Evolutionary conservation across 805 yeast genomes (phyloP).

Genomic region (Lipomyces lipofer): DNA sequence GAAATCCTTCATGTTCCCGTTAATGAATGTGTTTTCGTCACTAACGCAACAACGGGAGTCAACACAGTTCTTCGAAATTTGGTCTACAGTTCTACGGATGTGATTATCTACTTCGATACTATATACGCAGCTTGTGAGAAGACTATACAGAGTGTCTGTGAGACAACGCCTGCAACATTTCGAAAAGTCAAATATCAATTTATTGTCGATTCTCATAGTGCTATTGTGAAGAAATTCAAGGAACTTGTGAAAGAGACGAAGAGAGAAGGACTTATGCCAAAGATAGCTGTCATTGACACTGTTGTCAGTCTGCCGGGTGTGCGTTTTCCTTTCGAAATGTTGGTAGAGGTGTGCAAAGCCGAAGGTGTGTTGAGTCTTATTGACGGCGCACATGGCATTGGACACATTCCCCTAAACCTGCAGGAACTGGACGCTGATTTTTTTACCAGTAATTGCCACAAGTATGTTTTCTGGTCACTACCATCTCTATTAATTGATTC

Average conservation of each 20-base stretch:
- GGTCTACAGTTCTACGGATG: background rate
- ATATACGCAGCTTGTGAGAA: background rate
- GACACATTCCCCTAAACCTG: slow-evolving; percentile 41
- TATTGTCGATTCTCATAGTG: background rate
- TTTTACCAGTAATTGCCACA: slow-evolving; percentile 63
- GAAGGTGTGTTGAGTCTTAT: slow-evolving; percentile 54
- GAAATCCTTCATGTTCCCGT: background rate
- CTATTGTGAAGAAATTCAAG: background rate
- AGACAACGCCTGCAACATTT: background rate
- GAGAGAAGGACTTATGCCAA: background rate
- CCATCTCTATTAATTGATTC: background rate
- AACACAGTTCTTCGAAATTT: slow-evolving; percentile 1
- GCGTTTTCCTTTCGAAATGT: slow-evolving; percentile 53
- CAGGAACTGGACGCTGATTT: slow-evolving; percentile 54
- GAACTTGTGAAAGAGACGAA: background rate
- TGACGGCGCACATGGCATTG: slow-evolving; percentile 75
- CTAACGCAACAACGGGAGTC: background rate
- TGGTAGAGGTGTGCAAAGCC: slow-evolving; percentile 49
- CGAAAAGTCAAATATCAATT: slow-evolving; percentile 1
- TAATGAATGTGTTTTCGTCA: background rate
- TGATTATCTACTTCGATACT: background rate
- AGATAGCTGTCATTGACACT: background rate
- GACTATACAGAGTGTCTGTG: background rate
- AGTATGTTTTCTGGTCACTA: slow-evolving; percentile 42
- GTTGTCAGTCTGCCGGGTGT: slow-evolving; percentile 53